Conservation (phyloP, 768 basidiomycete genomes). For the Sporobolomyces pararoseus region DNA sequence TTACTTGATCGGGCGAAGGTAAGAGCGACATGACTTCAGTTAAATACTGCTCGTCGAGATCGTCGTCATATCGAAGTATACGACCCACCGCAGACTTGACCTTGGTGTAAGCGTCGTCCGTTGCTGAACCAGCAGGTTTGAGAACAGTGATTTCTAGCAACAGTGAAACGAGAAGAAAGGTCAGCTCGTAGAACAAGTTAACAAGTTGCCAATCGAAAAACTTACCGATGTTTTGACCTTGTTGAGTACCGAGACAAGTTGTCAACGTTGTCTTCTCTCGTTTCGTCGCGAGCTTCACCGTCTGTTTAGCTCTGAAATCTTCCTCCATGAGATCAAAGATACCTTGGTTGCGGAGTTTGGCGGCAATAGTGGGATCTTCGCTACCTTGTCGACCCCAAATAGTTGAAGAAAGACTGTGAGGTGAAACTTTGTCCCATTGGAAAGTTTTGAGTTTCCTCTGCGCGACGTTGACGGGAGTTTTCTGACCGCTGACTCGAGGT, state of each 20-base stretch:
- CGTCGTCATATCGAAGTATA: constrained; percentile 80
- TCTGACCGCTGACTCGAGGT: constrained; percentile 34
- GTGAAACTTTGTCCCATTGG: constrained; percentile 97
- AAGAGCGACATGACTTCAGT: constrained; percentile 81
- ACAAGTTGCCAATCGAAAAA: too few relatives aligned
- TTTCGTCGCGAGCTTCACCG: constrained; percentile 58
- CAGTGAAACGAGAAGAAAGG: neutral
- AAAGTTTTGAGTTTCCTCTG: constrained; percentile 84
- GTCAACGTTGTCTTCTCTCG: constrained; percentile 70
- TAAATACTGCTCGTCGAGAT: constrained; percentile 79
- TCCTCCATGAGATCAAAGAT: constrained; percentile 96
- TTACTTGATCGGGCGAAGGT: constrained; percentile 68
- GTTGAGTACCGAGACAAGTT: constrained; percentile 66
- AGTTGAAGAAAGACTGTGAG: constrained; percentile 76
- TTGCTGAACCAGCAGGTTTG: constrained; percentile 34
- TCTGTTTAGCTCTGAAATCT: constrained; percentile 92
- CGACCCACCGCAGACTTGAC: constrained; percentile 24
- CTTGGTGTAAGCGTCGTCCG: constrained; percentile 30
- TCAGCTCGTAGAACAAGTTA: too few relatives aligned
- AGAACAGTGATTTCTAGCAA: constrained; percentile 26
- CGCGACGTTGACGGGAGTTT: constrained; percentile 35
- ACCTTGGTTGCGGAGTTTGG: constrained; percentile 75
- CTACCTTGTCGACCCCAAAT: constrained; percentile 59
- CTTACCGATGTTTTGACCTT: constrained; percentile 81
- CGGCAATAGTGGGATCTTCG: constrained; percentile 60